Evolutionary conservation across 345 rosid genomes (phyloP), one percentile per base, ranked within the genome.

Genomic region (Melastoma malabathricum): DNA sequence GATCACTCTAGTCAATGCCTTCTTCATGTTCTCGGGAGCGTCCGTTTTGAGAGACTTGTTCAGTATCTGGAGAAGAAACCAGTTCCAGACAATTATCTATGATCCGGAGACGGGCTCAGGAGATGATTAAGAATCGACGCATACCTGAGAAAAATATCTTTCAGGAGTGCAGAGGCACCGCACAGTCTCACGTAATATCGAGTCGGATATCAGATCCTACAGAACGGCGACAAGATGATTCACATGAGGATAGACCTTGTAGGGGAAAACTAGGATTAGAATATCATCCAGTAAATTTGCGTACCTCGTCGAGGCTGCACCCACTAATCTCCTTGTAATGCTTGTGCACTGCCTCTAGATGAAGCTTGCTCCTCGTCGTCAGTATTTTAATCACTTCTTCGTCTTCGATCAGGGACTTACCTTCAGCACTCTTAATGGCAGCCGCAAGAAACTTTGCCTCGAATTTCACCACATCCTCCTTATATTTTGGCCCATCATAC

Each of bases 291-390:
- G 18, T 14, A 47, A 18, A 17, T 10, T 46, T n/a, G 29, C 51
- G 3, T 68, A 80, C 98, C 82, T 65, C 77, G 49, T 52, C 56
- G 20, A 92, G 60, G 72, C 18, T 68, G 23, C 60, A 70, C 60
- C 78, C 89, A 38, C 55, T 50, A 39, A 71, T 59, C 18, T 84
- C 69, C 50, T 72, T 65, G 68, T 75, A 92, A 46, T 72, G 67
- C 50, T 72, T 59, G 53, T 57, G 77, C 2, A 80, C 57, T 38
- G 67, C 71, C 68, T 63, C 63, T 55, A 87, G 78, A 75, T 80
- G 94, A 43, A 51, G 75, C 65, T 74, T 87, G 88, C 97, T 92
- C 62, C 98, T 74, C 38, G 97, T 80, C 16, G 89, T 19, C 18
- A 92, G 67, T 47, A 92, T 77, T 69, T 83, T 73, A 16, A 87